Conservation (phyloP, 768 basidiomycete genomes). For the Stropharia rugosoannulata region DNA sequence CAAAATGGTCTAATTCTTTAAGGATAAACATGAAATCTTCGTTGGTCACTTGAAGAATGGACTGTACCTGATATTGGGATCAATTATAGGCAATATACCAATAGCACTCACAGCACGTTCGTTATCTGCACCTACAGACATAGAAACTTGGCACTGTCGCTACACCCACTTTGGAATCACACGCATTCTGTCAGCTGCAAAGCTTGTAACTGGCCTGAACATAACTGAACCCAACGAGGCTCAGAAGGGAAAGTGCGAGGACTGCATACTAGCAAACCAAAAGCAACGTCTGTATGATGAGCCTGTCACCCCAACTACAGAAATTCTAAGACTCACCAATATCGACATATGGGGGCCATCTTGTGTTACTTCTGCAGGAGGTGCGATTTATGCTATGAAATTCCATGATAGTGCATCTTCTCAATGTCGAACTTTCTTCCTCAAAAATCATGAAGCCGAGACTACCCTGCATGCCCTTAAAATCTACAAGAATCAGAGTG, state of each 20-base stretch:
- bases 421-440: constrained; percentile 1
- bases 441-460: neutral
- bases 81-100: neutral
- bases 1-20: constrained; percentile 1
- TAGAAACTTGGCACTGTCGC: constrained; percentile 1
- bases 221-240: neutral
- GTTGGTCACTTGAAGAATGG: constrained; percentile 2
- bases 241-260: constrained; percentile 7
- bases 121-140: neutral
- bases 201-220: neutral
- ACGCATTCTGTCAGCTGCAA: neutral
- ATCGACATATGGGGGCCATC: constrained; percentile 13
- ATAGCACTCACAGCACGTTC: constrained; percentile 1
- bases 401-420: neutral
- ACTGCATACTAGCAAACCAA: constrained; percentile 13
- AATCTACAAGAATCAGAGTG: neutral
- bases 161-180: constrained; percentile 5
- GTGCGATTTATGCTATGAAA: constrained; percentile 1
- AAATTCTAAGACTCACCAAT: neutral
- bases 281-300: constrained; percentile 9
- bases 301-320: neutral
- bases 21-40: neutral
- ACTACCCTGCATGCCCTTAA: neutral
- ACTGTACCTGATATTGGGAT: constrained; percentile 1
- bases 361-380: neutral